Conservation (phyloP, 495 filamentous ascomycete genomes). For the Aspergillus olivimuriae region DNA sequence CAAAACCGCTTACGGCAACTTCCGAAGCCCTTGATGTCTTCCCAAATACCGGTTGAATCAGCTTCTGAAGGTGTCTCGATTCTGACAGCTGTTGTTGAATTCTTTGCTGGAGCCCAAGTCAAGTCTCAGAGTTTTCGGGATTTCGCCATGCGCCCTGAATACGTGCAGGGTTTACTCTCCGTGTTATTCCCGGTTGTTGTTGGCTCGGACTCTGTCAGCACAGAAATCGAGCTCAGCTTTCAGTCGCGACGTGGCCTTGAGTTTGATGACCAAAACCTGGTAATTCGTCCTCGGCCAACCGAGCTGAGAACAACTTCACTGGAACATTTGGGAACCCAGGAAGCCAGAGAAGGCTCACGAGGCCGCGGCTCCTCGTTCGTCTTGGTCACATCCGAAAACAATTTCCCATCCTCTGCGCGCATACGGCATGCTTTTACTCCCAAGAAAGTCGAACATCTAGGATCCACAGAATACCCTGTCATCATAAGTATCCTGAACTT, state of each 20-base stretch:
- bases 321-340: constrained; percentile 41
- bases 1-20: constrained; percentile 8
- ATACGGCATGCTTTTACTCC: constrained; percentile 52
- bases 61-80: constrained; percentile 30
- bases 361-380: constrained; percentile 85
- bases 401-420: constrained; percentile 50
- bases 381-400: constrained; percentile 65
- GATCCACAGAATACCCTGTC: constrained; percentile 57
- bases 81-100: constrained; percentile 68
- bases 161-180: constrained; percentile 68
- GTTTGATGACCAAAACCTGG: constrained; percentile 80
- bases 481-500: constrained; percentile 71
- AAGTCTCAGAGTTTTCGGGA: constrained; percentile 71
- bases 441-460: constrained; percentile 24
- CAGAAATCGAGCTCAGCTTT: constrained; percentile 64
- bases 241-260: constrained; percentile 69
- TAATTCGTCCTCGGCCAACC: constrained; percentile 67
- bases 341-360: constrained; percentile 48
- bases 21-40: constrained; percentile 12
- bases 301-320: constrained; percentile 66
- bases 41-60: constrained; percentile 5
- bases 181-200: constrained; percentile 81
- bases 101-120: constrained; percentile 68
- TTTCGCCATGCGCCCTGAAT: constrained; percentile 69
- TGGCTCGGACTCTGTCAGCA: constrained; percentile 70